Conservation (phyloP, 2,329 filamentous ascomycete genomes). For the Ceratocystis lukuohia region DNA sequence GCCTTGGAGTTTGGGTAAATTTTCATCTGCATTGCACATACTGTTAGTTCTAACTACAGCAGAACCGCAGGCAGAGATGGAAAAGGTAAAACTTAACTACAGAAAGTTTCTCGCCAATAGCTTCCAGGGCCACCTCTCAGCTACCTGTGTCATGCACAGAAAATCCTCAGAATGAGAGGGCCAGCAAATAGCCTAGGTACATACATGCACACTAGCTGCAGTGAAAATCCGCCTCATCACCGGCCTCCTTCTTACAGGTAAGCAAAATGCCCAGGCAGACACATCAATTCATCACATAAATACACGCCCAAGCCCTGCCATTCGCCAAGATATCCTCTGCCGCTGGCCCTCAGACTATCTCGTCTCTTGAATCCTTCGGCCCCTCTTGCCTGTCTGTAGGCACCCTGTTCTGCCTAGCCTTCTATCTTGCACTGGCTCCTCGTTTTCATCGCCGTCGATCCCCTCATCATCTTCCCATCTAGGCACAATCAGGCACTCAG, state of each 20-base stretch:
- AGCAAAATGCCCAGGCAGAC: neutral
- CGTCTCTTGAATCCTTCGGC: neutral
- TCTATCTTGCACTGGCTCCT: neutral
- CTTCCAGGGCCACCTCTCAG: neutral
- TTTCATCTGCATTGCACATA: neutral
- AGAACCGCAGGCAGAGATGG: neutral
- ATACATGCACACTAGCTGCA: neutral
- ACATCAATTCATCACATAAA: neutral
- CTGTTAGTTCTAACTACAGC: neutral
- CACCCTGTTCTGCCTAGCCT: neutral
- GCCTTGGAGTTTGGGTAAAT: neutral
- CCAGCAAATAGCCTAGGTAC: no score
- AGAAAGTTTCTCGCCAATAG: neutral
- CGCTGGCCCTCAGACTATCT: neutral
- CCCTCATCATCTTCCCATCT: constrained; percentile 9
- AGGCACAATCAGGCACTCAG: constrained; percentile 10
- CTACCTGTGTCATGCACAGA: constrained; percentile 2
- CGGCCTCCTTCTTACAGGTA: neutral
- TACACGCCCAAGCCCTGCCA: neutral
- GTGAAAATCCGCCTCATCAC: neutral
- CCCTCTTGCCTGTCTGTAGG: neutral
- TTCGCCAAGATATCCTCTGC: neutral
- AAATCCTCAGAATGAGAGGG: neutral
- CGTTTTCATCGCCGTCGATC: neutral
- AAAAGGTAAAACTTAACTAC: neutral